Evolutionary conservation across 768 basidiomycete species (phyloP), one percentile per base, ranked within the genome.

Genomic region (Naganishia kalamii): DNA sequence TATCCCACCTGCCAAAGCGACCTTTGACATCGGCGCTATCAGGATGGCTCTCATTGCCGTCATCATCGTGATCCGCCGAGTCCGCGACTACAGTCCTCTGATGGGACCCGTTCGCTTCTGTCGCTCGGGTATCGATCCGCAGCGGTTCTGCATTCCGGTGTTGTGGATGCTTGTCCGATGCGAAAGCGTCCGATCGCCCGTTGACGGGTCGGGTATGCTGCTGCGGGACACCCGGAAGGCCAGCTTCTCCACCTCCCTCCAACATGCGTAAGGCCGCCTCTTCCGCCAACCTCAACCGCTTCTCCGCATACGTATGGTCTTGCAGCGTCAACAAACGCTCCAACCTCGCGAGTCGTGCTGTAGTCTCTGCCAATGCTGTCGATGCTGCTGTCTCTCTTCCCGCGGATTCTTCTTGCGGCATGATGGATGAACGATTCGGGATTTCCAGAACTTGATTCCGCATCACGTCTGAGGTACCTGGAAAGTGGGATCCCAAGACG

Each of bases 281-380:
- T 21, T 64, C 63, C 4, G 63, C 63, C 51, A 64, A 21, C 21
- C 41, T 52, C 4, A 64, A 33, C 6, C 63, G 49, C 35, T 64
- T 64, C 41, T 64, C 63, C 6, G 51, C 63, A 48, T 64, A 64
- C 37, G 50, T 40, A 32, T 64, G 63, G 29, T 64, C 63, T 41
- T 64, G 49, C 15, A 64, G 51, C 27, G 63, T 52, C 29, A 64
- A 33, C 6, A 64, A 37, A 11, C 63, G 37, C 41, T 64, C 63
- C 30, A 64, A 23, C 19, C 63, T 47, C 40, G 63, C 49, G 27
- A 64, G 37, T 23, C 63, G 49, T 13, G 63, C 63, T 1, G 63
- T 64, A 19, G 63, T 64, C 21, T 64, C 63, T 32, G 63, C 63
- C 50, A 64, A 27, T 21, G 21, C 12, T 4, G 48, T 63, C 12